Evolutionary conservation across 1,284 basidiomycete species (phyloP).

Genomic region (Marasmius fiardii): DNA sequence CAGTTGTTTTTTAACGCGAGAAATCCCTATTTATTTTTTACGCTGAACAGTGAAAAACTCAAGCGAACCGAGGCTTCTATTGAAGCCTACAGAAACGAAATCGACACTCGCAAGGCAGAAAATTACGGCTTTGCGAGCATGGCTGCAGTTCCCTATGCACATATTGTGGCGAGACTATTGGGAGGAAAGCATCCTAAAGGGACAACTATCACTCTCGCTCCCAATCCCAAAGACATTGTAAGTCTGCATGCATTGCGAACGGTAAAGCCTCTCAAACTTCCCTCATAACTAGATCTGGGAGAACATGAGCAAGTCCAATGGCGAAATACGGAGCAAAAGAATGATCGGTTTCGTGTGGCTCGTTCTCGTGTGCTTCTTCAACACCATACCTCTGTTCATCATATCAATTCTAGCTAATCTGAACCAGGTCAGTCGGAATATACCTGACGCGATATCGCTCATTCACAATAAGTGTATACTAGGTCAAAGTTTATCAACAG

Average conservation of each 20-base stretch:
- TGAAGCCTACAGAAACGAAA: conserved; percentile 72
- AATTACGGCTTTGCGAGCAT: conserved; percentile 93
- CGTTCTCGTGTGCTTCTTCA: conserved; percentile 79
- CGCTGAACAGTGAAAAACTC: conserved; percentile 54
- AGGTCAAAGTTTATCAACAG: conserved; percentile 58
- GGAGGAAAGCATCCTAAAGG: conserved; percentile 69
- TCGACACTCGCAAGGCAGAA: conserved; percentile 77
- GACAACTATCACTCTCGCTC: conserved; percentile 68
- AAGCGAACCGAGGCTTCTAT: conserved; percentile 77
- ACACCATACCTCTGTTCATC: conserved; percentile 84
- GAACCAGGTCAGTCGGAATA: conserved; percentile 51
- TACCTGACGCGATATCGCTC: neutral
- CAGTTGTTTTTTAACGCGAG: conserved; percentile 5
- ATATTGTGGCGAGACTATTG: conserved; percentile 75
- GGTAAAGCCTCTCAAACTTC: conserved; percentile 1
- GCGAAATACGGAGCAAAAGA: conserved; percentile 63
- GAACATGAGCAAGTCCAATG: conserved; percentile 77
- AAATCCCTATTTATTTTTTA: neutral
- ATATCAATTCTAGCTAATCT: conserved; percentile 84
- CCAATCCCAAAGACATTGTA: conserved; percentile 85
- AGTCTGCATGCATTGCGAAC: conserved; percentile 24
- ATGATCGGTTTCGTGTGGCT: conserved; percentile 77
- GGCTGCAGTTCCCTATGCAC: conserved; percentile 89
- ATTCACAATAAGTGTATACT: neutral
- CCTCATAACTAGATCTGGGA: conserved; percentile 65